These are phyloP conservation scores for Epicoccum nigrum DNA, from an alignment of 2,329 filamentous ascomycete species.

Conservation along the genomic window DNA sequence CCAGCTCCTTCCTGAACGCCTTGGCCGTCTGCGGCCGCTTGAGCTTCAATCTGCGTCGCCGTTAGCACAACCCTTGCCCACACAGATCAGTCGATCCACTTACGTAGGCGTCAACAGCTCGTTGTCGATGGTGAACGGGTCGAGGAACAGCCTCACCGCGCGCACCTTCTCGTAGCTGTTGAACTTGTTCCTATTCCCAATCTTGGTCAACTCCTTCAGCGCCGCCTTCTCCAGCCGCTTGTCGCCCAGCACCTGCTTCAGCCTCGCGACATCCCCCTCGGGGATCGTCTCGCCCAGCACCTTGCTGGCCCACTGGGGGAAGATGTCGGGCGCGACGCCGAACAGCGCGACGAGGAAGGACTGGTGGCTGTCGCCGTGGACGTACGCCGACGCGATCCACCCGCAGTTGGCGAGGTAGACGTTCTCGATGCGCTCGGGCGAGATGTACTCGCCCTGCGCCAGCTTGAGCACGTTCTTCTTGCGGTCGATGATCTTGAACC, in stretches of 20 bases:
- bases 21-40: constrained; percentile 73
- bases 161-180: constrained; percentile 87
- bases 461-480: constrained; percentile 99
- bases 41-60: constrained; percentile 66
- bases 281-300: constrained; percentile 72
- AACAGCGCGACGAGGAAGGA: constrained; percentile 84
- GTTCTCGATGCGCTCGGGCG: constrained; percentile 95
- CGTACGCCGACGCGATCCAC: constrained; percentile 79
- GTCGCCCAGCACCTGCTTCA: constrained; percentile 71
- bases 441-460: constrained; percentile 96
- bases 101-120: constrained; percentile 87
- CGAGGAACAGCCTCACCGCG: constrained; percentile 75
- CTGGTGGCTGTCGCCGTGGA: constrained; percentile 88
- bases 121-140: constrained; percentile 94
- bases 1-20: constrained; percentile 62
- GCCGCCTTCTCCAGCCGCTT: constrained; percentile 75
- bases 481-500: constrained; percentile 92
- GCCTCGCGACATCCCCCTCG: constrained; percentile 67
- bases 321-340: constrained; percentile 82
- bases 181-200: constrained; percentile 84
- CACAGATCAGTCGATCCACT: no score
- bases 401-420: constrained; percentile 83
- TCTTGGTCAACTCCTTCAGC: constrained; percentile 76
- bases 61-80: no score
- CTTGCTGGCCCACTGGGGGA: constrained; percentile 80